Base-by-base conservation (phyloP, 2,329 filamentous ascomycete species). In the Penicillium fuscoglaucum region DNA sequence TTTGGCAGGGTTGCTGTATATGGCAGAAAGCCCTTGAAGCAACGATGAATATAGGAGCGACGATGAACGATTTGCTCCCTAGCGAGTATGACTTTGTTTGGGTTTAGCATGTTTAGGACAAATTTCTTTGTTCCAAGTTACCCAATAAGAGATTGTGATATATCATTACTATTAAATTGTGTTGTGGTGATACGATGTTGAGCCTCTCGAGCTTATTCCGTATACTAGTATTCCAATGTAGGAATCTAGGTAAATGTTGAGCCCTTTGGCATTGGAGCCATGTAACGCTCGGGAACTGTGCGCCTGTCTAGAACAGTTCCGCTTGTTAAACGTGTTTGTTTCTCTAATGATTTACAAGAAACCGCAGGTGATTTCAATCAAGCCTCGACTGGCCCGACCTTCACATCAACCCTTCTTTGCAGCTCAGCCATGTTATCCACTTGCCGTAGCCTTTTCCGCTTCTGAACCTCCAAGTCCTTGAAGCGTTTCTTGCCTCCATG, bases 401-500 rank as follows among this genome's bases (percentile, higher is more conserved):
- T 72, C 4, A 84, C 77, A 58, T 76, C 54, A 6, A 50, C 61
- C 40, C 64, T 59, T 40, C 50, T 59, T 50, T 46, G 60, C 45
- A 70, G 28, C 45, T 68, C 58, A 29, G 49, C 59, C 29, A 55
- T 45, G 13, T 55, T 61, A 19, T 63, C 55, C 19, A 53, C 53
- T 29, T 60, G 57, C 26, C 57, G 59, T 29, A 63, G 31, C 31
- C 52, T 47, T 29, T 63, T 63, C 17, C 60, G 58, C 51, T 57
- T 61, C 28, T 60, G 54, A 76, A 78, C 68, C 83, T 80, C 57
- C 84, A 75, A 35, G 69, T 79, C 28, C 80, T 78, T 70, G 83
- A 91, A 77, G 77, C 85, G 61, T 76, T 90, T 73, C 80, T 84
- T 80, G 1, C 90, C 91, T 0, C 93, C 93, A 71, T 95, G 90